phyloP scores from a whole-genome alignment of 192 early-diverging fungal species.

The Lobosporangium transversale region DNA sequence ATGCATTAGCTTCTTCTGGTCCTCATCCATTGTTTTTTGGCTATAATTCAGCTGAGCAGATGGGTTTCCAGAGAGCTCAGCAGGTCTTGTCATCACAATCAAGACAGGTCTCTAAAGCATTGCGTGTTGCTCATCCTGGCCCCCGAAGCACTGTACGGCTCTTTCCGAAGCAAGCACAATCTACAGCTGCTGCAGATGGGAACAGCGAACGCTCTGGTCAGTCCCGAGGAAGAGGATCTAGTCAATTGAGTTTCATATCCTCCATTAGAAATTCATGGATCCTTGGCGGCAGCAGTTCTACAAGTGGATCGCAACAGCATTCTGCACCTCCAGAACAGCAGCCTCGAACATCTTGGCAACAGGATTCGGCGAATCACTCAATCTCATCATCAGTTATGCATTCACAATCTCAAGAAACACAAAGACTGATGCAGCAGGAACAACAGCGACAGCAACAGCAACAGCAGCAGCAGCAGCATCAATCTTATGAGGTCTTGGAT shows the following conservation, averaged over 20 bases:
- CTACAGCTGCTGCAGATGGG: too few relatives aligned
- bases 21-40: neutral
- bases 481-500: too few relatives aligned
- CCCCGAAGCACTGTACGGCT: slow-evolving; percentile 2
- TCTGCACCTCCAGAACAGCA: too few relatives aligned
- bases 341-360: neutral
- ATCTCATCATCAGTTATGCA: too few relatives aligned
- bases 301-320: too few relatives aligned
- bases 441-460: slow-evolving; percentile 4
- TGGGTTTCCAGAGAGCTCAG: too few relatives aligned
- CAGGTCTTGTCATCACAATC: slow-evolving; percentile 14
- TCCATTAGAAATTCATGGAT: too few relatives aligned
- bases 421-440: slow-evolving; percentile 1
- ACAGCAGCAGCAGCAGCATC: too few relatives aligned
- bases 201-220: too few relatives aligned
- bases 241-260: too few relatives aligned
- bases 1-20: neutral
- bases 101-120: neutral
- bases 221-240: too few relatives aligned
- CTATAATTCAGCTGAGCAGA: neutral
- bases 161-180: neutral
- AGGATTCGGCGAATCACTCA: too few relatives aligned
- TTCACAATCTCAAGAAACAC: neutral
- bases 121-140: slow-evolving; percentile 19
- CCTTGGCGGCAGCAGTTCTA: neutral